These are phyloP conservation scores for Acanthamoeba pearcei DNA, from an alignment of 208 protist genomes.

Conservation along the genomic window DNA sequence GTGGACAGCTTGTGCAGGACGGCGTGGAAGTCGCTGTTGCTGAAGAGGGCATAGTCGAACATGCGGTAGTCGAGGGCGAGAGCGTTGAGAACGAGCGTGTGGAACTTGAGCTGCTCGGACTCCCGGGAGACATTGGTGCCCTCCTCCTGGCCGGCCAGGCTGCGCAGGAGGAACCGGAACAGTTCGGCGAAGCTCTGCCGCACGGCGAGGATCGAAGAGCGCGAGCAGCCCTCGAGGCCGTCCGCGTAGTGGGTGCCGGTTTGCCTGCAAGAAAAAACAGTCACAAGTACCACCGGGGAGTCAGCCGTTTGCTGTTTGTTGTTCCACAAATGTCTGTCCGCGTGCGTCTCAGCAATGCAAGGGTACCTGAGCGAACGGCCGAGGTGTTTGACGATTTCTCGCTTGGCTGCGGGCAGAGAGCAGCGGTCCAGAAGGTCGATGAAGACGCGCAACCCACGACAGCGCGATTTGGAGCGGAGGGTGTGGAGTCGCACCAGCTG, in stretches of 20 bases:
- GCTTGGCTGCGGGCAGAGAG: slow-evolving; percentile 32
- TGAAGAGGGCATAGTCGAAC: slow-evolving; percentile 27
- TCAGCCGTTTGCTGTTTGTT: no score
- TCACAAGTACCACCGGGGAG: not conserved
- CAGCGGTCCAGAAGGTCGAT: slow-evolving; percentile 60
- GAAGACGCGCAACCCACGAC: not conserved
- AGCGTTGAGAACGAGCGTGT: not conserved
- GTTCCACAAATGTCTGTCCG: no score
- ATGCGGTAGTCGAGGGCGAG: slow-evolving; percentile 32
- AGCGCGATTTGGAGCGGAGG: slow-evolving; percentile 30
- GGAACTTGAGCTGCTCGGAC: slow-evolving; percentile 5
- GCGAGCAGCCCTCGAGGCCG: slow-evolving; percentile 42
- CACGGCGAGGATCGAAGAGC: not conserved
- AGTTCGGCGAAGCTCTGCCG: slow-evolving; percentile 20
- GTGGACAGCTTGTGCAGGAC: not conserved
- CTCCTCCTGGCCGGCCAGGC: not conserved
- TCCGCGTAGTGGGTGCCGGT: slow-evolving; percentile 27
- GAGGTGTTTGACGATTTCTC: slow-evolving; percentile 48
- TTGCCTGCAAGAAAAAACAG: not conserved
- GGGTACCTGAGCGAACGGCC: not conserved
- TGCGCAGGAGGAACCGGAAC: slow-evolving; percentile 37
- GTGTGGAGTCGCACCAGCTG: slow-evolving; percentile 5
- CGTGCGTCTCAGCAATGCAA: not conserved
- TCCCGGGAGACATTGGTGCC: not conserved
- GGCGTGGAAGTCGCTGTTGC: not conserved